Evolutionary conservation across 768 basidiomycete species (phyloP), one percentile per base, ranked within the genome.

Genomic region (Gelatoporia subvermispora): DNA sequence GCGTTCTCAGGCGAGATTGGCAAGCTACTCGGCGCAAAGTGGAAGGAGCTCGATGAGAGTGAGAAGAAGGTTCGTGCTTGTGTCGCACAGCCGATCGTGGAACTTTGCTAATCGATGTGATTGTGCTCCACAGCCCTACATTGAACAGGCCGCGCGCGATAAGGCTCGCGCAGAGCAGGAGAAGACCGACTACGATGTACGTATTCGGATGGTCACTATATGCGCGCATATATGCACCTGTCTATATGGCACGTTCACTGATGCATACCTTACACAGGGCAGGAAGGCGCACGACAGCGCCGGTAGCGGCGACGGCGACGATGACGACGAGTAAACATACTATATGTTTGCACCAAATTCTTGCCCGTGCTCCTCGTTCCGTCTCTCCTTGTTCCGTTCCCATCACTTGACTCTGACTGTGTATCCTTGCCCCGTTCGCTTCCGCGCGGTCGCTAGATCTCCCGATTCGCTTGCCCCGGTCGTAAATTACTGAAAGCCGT

Each of bases 1-100:
- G 41, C 35, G 34, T 41, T 43, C 48, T 24, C 63, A 91, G 90
- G 91, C 55, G 92, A 95, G 67, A 79, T 96, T 50, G 95, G 94
- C 59, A 96, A 93, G 72, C 77, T 96, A 40, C 83, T 98, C 50
- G 95, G 95, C 36, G 85, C 86, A 44, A 93, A 93, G 72, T 98
- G 95, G 95, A 97, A 96, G 77, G 91, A 92, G 66, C 79, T 96
- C 60, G 82, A 82, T 46, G 91, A 93, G 4, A 79, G 79, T 31
- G 93, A 96, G 75, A 95, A 93, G 77, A 90, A 89, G 80, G 92
- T 89, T 44, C 39, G 69, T 64, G 21, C 21, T n/a, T 16, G 5
- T 41, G 43, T 2, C 7, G n/a, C 28, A 13, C 13, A 31, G 28
- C 43, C 43, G n/a, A 17, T 38, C 43, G 20, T 9, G 11, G n/a